Evolutionary conservation across 805 yeast genomes (phyloP), one percentile per base, ranked within the genome.

Genomic region (Jamesozyma spencerorum): DNA sequence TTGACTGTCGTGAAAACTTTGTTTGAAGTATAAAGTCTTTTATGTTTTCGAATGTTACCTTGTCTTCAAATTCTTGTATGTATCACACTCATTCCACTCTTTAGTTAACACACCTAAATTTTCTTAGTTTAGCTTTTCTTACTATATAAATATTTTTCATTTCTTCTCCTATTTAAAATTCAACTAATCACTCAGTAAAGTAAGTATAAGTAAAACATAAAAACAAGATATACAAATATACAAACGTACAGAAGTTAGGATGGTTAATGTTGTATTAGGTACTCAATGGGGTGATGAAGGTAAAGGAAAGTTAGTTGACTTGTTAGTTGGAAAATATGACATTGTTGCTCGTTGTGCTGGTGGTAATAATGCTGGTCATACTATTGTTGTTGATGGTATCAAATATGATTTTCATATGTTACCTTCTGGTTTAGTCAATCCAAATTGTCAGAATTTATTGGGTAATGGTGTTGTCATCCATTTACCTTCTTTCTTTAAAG

Each of bases 211-310:
- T n/a, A 12, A 12, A 12, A 10, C 13, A 12, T 28, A 28, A 28
- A 7, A 28, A 28, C n/a, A 28, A 28, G 12, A n/a, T 13, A 12
- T 5, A 7, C 18, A 32, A 18, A 29, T 5, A 35, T 11, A 35
- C 4, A 36, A 17, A 17, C 7, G 15, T 36, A 24, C 17, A 14
- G 5, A 18, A 32, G 22, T 32, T 20, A 42, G 19, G 28, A 67
- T 68, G 72, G 68, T 67, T 53, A 65, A 67, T 60, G 97, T 92
- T 49, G 99, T 92, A 41, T 74, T 92, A 57, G 99, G 99, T 44
- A 71, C 97, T 66, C 99, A 92, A 68, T 92, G 99, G 99, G 99
- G 99, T 49, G 99, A 92, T 62, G 99, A 92, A 77, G 99, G 99
- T 62, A 92, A 92, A 63, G 99, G 99, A 44, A 92, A 92, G 66